Percentiles rank a stretch among this genome's conserved stretches.
Conservation (phyloP, 2,329 filamentous ascomycete genomes). For the Epichloe elymi region DNA sequence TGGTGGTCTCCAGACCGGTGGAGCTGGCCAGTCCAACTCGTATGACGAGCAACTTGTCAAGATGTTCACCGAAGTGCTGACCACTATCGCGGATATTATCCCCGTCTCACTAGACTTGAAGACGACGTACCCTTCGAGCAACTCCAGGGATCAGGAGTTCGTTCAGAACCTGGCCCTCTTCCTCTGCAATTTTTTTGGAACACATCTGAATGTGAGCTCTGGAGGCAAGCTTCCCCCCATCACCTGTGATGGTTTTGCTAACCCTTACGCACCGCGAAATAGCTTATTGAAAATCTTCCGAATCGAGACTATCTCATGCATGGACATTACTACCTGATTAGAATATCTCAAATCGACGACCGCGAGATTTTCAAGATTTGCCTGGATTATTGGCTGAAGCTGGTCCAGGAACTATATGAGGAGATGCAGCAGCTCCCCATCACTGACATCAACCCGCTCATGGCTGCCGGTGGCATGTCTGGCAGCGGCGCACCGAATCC, state of each 20-base stretch:
- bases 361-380: constrained; percentile 99
- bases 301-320: constrained; percentile 92
- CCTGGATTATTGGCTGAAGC: constrained; percentile 96
- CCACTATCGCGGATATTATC: constrained; percentile 85
- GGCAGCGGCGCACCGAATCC: constrained; percentile 80
- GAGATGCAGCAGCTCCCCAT: constrained; percentile 97
- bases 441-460: constrained; percentile 79
- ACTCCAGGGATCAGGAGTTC: constrained; percentile 90
- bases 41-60: constrained; percentile 94
- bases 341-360: constrained; percentile 97
- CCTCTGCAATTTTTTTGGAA: constrained; percentile 95
- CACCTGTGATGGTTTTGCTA: not conserved
- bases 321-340: constrained; percentile 94
- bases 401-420: constrained; percentile 95
- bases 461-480: constrained; percentile 61
- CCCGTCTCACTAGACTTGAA: constrained; percentile 84
- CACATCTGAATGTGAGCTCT: constrained; percentile 62
- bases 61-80: constrained; percentile 97
- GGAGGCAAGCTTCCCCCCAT: not conserved
- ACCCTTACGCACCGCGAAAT: not conserved
- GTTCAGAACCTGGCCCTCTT: constrained; percentile 94
- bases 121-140: constrained; percentile 80
- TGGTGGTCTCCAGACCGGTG: constrained; percentile 77
- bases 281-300: constrained; percentile 90
- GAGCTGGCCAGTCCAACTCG: constrained; percentile 49